A percentile compares a stretch with the other conserved stretches of the same genome.
These are phyloP conservation scores for Harringtonia aguacate DNA, from an alignment of 2,329 filamentous ascomycete genomes.

Conservation along the genomic window DNA sequence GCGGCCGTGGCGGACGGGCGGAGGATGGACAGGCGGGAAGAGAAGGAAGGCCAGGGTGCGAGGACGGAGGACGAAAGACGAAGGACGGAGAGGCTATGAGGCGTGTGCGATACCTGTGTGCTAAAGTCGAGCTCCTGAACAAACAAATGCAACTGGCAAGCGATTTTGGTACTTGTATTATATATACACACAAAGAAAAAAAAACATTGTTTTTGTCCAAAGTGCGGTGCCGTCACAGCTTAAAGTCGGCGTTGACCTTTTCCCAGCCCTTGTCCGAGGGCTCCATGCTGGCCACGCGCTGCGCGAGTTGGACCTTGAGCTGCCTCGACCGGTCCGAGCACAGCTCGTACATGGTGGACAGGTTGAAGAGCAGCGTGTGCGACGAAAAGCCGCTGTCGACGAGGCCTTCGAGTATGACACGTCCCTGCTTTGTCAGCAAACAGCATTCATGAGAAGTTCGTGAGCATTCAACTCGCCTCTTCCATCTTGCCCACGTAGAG, in stretches of 20 bases:
- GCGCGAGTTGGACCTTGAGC: constrained; percentile 61
- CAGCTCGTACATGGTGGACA: constrained; percentile 85
- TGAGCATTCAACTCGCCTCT: constrained; percentile 48
- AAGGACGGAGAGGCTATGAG: too few relatives aligned
- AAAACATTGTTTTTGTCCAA: background rate
- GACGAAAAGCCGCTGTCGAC: constrained; percentile 56
- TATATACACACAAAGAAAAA: too few relatives aligned
- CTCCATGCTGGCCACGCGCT: constrained; percentile 52
- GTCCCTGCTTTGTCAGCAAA: constrained; percentile 39
- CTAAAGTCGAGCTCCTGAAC: too few relatives aligned
- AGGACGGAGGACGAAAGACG: background rate
- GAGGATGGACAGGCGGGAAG: background rate
- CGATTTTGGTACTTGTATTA: background rate
- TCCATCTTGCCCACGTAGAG: constrained; percentile 71
- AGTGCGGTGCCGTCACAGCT: constrained; percentile 37
- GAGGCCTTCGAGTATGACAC: constrained; percentile 54
- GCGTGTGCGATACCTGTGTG: too few relatives aligned
- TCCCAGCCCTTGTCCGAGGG: constrained; percentile 55
- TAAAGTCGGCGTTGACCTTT: constrained; percentile 63
- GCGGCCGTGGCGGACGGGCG: too few relatives aligned
- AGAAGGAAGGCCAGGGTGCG: background rate
- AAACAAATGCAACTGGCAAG: too few relatives aligned
- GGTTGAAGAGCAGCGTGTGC: constrained; percentile 75
- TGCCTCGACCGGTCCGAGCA: constrained; percentile 66
- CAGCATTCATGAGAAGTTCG: too few relatives aligned